These are phyloP conservation scores for Ophiostoma himal-ulmi DNA, from an alignment of 2,329 filamentous ascomycete genomes.

Conservation along the genomic window DNA sequence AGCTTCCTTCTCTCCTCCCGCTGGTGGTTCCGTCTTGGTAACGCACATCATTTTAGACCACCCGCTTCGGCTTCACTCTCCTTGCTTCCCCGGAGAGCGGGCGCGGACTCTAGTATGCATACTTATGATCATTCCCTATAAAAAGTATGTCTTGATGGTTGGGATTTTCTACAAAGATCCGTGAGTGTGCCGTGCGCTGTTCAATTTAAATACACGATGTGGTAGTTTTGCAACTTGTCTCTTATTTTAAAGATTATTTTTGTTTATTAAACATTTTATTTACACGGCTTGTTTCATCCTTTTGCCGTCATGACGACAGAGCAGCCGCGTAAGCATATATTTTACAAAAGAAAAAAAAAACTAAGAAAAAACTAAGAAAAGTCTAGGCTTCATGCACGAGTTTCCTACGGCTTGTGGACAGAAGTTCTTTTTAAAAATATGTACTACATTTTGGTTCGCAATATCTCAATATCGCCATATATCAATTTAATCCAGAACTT, in stretches of 20 bases:
- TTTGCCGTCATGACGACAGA: background rate
- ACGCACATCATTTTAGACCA: conserved; percentile 39
- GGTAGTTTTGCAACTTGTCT: conserved; percentile 8
- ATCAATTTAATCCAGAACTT: background rate
- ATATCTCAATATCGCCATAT: background rate
- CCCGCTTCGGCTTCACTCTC: conserved; percentile 35
- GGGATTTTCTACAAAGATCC: background rate
- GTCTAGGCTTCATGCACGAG: background rate
- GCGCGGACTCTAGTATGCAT: background rate
- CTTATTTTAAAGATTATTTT: background rate
- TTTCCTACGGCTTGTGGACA: background rate
- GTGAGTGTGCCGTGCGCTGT: conserved; percentile 5
- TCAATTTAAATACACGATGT: conserved; percentile 7
- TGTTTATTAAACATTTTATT: background rate
- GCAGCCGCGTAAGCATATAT: background rate
- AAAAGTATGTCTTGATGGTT: too few species aligned
- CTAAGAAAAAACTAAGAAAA: background rate
- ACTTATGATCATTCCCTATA: background rate
- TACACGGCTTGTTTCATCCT: background rate
- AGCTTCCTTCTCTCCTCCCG: background rate
- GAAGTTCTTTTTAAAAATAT: background rate
- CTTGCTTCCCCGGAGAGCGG: conserved; percentile 34
- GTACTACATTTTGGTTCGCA: background rate
- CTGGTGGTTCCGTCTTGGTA: conserved; percentile 12
- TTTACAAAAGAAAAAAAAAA: background rate